Base-by-base conservation (phyloP, 192 early-diverging fungal genomes). In the Hyaloraphidium curvatum region DNA sequence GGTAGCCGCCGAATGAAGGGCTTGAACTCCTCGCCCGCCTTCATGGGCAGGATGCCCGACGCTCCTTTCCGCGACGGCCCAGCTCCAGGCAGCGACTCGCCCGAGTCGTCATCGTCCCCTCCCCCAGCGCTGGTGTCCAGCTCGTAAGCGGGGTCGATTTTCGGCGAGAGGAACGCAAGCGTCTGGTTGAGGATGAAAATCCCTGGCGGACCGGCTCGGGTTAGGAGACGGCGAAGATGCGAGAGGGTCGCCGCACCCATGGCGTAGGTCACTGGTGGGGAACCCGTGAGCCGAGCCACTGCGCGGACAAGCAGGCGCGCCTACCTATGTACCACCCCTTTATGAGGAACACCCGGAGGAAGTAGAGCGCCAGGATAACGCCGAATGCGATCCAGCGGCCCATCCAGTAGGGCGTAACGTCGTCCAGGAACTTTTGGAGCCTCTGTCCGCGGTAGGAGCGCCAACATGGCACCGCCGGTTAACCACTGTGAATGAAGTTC, bases 1-100 rank as follows among this genome's bases (percentile, higher is more conserved):
- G 95, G 92, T 52, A 98, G 64, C 55, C 95, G 67, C 55, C 95
- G 71, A 56, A 98, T 90, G 66, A 98, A 98, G 7, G 95, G 95
- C 30, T 79, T 71, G 60, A 98, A 98, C 68, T 98, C 95, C 43
- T 98, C 91, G 58, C 90, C 87, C 13, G 69, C 76, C 55, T 80
- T 79, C 25, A 76, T 84, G 0, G 95, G 95, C 53, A 98, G 64
- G n/a, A n/a, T n/a, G n/a, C n/a, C n/a, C n/a, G n/a, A n/a, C n/a
- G n/a, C n/a, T n/a, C n/a, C n/a, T n/a, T n/a, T n/a, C n/a, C n/a
- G n/a, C 0, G 67, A 64, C 0, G 75, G 74, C 1, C 76, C 77
- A n/a, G n/a, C n/a, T n/a, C n/a, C n/a, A n/a, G n/a, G n/a, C n/a
- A n/a, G n/a, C n/a, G n/a, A n/a, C n/a, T n/a, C n/a, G 23, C 76